A percentile compares a stretch with the other conserved stretches of the same genome.
Evolutionary conservation across 257 asterid genomes (phyloP).

Genomic region (Prunella vulgaris): DNA sequence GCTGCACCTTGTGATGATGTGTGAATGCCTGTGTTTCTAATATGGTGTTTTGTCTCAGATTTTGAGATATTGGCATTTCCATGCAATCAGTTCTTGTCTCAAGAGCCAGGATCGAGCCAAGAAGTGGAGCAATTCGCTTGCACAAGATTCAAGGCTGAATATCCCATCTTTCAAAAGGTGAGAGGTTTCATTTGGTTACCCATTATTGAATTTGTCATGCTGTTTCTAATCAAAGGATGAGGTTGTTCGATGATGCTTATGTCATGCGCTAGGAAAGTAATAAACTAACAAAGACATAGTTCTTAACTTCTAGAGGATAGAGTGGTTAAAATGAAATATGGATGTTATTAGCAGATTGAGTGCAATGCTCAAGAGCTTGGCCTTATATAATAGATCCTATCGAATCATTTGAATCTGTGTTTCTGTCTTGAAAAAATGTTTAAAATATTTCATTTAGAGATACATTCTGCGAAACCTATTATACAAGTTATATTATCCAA

Average conservation of each 20-base stretch:
- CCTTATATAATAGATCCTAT: too few species aligned
- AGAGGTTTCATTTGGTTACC: conserved; percentile 2
- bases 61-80: conserved; percentile 90
- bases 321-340: background rate
- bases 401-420: background rate
- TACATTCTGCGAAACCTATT: background rate
- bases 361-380: too few species aligned
- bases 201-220: background rate
- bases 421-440: background rate
- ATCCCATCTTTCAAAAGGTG: conserved; percentile 85
- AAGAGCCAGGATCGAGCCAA: conserved; percentile 82
- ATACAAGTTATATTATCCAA: background rate
- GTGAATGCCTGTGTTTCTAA: background rate
- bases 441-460: background rate
- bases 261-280: background rate
- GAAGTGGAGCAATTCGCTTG: conserved; percentile 82
- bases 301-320: background rate
- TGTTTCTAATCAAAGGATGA: background rate
- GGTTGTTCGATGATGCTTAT: background rate
- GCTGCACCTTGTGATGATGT: conserved; percentile 1
- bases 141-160: conserved; percentile 77
- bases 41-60: conserved; percentile 38
- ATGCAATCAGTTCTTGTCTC: conserved; percentile 82
- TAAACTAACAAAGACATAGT: background rate
- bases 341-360: background rate